Evolutionary conservation across 176 grass and related monocot species (phyloP).

Genomic region (Thalia dealbata): DNA sequence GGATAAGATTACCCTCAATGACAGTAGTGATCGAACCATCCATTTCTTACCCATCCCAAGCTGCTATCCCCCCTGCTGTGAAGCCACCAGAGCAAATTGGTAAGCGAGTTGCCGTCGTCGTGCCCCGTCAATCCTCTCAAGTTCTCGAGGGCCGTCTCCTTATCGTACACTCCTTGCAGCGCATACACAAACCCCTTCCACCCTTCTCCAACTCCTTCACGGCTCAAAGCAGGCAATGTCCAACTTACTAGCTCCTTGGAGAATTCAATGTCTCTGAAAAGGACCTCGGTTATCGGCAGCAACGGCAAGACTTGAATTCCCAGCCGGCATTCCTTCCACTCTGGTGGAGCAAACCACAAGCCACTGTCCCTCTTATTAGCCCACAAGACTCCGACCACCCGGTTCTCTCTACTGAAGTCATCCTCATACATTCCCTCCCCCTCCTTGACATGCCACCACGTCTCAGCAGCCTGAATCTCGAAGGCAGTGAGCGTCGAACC

Average conservation of each 20-base stretch:
- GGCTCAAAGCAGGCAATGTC: constrained; percentile 42
- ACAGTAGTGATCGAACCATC: constrained; percentile 86
- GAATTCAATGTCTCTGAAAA: constrained; percentile 54
- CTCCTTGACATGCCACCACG: constrained; percentile 80
- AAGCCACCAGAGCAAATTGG: constrained; percentile 89
- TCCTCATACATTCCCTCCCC: constrained; percentile 59
- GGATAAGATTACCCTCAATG: constrained; percentile 28
- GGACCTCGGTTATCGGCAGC: constrained; percentile 59
- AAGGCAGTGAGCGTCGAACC: constrained; percentile 55
- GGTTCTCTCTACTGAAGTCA: constrained; percentile 55
- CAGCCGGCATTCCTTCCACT: constrained; percentile 70
- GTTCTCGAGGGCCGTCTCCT: constrained; percentile 41
- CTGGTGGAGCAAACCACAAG: constrained; percentile 78
- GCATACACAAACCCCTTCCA: constrained; percentile 97
- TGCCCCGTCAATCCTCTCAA: constrained; percentile 31
- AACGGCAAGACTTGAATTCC: constrained; percentile 76
- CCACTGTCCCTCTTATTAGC: constrained; percentile 90
- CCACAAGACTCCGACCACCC: constrained; percentile 62
- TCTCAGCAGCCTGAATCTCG: constrained; percentile 68
- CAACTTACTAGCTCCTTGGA: constrained; percentile 61
- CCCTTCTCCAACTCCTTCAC: constrained; percentile 73
- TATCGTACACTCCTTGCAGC: constrained; percentile 69
- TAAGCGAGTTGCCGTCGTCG: constrained; percentile 78
- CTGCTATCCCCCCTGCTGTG: constrained; percentile 41
- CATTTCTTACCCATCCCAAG: constrained; percentile 26